phyloP scores from a whole-genome alignment of 352 stramenopile genomes.

The Pilasporangium apinafurcum region DNA sequence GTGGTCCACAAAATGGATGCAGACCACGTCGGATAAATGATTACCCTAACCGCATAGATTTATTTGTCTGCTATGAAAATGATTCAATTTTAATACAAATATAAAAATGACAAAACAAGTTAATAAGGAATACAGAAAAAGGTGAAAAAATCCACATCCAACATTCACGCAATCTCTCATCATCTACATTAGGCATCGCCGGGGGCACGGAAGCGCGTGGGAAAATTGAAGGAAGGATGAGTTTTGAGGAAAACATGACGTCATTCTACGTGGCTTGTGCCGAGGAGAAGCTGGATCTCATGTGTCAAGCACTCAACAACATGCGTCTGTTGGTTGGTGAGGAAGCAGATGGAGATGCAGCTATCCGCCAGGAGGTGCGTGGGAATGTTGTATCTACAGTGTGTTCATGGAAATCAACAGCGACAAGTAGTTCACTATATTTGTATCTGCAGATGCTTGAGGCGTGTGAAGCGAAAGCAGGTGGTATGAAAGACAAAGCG shows the following conservation, averaged over 20 bases:
- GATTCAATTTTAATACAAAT: no score
- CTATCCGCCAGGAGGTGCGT: conserved; percentile 56
- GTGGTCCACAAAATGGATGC: no score
- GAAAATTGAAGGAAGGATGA: conserved; percentile 22
- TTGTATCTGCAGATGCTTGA: conserved; percentile 44
- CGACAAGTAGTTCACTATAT: no score
- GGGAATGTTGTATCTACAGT: background rate
- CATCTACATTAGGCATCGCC: no score
- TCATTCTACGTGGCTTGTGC: conserved; percentile 78
- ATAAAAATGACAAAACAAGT: no score
- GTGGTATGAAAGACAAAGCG: conserved; percentile 24
- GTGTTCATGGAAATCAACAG: no score
- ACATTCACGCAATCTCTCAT: no score
- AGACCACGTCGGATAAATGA: no score
- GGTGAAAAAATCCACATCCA: no score
- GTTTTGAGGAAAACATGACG: conserved; percentile 77
- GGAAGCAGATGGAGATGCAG: conserved; percentile 12
- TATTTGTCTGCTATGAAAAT: no score
- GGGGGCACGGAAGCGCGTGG: background rate
- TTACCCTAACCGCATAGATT: no score
- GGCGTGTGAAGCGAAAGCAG: conserved; percentile 65
- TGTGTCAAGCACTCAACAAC: conserved; percentile 49
- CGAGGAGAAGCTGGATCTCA: conserved; percentile 60
- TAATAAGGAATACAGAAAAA: no score
- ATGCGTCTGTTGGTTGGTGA: conserved; percentile 44